phyloP scores from a whole-genome alignment of 2,329 filamentous ascomycete species.

The Proliferodiscus dingleyae region DNA sequence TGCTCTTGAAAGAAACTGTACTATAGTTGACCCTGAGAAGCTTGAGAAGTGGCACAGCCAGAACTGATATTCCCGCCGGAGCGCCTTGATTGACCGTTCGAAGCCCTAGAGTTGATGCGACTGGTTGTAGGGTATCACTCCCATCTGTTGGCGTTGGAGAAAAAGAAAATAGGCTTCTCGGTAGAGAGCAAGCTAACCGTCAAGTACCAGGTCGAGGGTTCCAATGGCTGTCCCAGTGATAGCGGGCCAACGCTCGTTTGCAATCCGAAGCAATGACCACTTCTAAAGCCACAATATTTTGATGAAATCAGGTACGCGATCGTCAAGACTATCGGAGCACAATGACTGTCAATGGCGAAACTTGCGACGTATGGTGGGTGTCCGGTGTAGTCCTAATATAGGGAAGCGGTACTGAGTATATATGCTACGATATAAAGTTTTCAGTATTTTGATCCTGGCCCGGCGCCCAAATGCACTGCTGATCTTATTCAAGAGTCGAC shows the following conservation, averaged over 20 bases:
- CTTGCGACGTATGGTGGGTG: too few relatives aligned
- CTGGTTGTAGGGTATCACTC: slow-evolving; percentile 17
- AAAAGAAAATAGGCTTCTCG: slow-evolving; percentile 17
- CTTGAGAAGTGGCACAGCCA: slow-evolving; percentile 26
- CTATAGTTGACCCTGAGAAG: slow-evolving; percentile 18
- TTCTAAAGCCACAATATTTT: too few relatives aligned
- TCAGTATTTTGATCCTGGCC: too few relatives aligned
- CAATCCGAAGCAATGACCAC: slow-evolving; percentile 29
- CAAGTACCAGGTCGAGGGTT: slow-evolving; percentile 22
- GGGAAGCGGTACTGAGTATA: too few relatives aligned
- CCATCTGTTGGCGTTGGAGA: slow-evolving; percentile 7
- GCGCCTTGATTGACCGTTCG: slow-evolving; percentile 15
- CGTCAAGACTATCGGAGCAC: too few relatives aligned
- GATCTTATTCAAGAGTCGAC: too few relatives aligned
- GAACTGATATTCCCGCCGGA: slow-evolving; percentile 17
- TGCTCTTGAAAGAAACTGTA: slow-evolving; percentile 12
- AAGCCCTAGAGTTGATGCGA: slow-evolving; percentile 19
- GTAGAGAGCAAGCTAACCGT: slow-evolving; percentile 17
- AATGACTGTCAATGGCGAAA: too few relatives aligned
- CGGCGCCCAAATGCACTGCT: too few relatives aligned
- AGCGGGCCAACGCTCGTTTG: slow-evolving; percentile 19
- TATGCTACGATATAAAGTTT: too few relatives aligned
- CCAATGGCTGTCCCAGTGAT: slow-evolving; percentile 30
- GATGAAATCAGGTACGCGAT: too few relatives aligned
- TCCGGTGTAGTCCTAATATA: too few relatives aligned